Conservation (phyloP, 352 stramenopile genomes). For the Globisporangium cederbergense region DNA sequence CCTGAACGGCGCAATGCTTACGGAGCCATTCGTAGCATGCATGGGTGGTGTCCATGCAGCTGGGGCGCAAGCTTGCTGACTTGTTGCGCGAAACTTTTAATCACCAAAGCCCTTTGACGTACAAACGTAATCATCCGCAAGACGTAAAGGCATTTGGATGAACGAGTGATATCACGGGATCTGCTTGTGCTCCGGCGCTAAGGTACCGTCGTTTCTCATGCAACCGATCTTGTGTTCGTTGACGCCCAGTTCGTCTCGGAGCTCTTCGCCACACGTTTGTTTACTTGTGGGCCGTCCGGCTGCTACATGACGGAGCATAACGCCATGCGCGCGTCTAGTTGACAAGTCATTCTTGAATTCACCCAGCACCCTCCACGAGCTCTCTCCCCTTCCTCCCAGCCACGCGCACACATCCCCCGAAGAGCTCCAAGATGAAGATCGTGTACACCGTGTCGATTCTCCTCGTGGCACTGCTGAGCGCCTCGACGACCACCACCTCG, state of each 20-base stretch:
- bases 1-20: neutral
- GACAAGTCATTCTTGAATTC: neutral
- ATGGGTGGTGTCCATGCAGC: conserved; percentile 6
- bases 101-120: neutral
- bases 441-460: conserved; percentile 8
- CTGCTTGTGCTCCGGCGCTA: neutral
- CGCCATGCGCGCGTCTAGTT: neutral
- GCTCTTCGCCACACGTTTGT: neutral
- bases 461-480: conserved; percentile 5
- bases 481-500: conserved; percentile 4
- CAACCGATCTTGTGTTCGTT: neutral
- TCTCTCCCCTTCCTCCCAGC: neutral
- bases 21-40: neutral
- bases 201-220: neutral
- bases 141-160: neutral
- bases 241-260: neutral
- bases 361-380: neutral
- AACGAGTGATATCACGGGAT: neutral
- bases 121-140: neutral
- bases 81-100: neutral
- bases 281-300: neutral
- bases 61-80: neutral
- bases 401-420: neutral
- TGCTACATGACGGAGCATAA: neutral
- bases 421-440: conserved; percentile 6